phyloP scores from a whole-genome alignment of 306 rosid genomes.

The Senna siamea region DNA sequence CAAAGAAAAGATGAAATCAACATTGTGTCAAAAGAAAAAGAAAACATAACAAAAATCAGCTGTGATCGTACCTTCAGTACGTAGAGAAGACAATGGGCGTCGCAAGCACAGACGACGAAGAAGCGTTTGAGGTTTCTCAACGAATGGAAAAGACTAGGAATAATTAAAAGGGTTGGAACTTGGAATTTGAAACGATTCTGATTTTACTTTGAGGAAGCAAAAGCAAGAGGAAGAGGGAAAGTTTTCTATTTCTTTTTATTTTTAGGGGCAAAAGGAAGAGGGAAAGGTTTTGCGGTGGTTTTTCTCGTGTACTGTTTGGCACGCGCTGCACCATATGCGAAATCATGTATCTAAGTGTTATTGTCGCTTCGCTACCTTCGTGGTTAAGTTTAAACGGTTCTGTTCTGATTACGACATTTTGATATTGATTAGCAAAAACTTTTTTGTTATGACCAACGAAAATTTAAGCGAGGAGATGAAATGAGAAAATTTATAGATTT shows the following conservation, averaged over 20 bases:
- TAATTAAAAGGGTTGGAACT: not conserved
- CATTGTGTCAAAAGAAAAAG: not conserved
- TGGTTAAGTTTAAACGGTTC: too few relatives aligned
- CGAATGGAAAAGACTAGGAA: not conserved
- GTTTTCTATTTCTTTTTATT: too few relatives aligned
- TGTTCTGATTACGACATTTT: too few relatives aligned
- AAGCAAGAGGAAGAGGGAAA: conserved; percentile 1
- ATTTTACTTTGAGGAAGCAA: not conserved
- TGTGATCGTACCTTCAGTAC: not conserved
- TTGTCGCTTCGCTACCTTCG: too few relatives aligned
- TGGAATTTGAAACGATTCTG: not conserved
- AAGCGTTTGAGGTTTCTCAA: not conserved
- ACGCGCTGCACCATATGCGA: too few relatives aligned
- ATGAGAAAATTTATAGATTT: too few relatives aligned
- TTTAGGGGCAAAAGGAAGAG: not conserved
- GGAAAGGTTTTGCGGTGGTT: not conserved
- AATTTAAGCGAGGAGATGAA: too few relatives aligned
- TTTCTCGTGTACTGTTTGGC: not conserved
- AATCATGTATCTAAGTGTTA: too few relatives aligned
- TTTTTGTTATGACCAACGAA: too few relatives aligned
- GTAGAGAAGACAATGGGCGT: not conserved
- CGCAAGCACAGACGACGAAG: not conserved
- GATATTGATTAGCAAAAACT: too few relatives aligned
- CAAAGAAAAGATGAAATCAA: not conserved
- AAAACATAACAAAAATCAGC: not conserved